These are phyloP conservation scores for Tolypocladium capitatum DNA, from an alignment of 2,329 filamentous ascomycete species.

Conservation along the genomic window DNA sequence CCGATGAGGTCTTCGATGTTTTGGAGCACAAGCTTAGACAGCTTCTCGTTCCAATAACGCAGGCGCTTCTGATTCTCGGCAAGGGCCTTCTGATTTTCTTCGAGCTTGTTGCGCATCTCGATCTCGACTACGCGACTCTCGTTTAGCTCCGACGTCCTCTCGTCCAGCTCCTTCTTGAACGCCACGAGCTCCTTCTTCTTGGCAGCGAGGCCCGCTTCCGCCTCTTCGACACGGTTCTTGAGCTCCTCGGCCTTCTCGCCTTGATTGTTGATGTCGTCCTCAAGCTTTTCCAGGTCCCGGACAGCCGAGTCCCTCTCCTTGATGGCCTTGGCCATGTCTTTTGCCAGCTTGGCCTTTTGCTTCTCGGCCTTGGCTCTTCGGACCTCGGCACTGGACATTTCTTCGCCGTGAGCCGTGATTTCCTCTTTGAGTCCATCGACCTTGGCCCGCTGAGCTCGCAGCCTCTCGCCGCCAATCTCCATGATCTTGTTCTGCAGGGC, in stretches of 20 bases:
- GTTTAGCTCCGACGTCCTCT: constrained; percentile 75
- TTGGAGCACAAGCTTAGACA: constrained; percentile 70
- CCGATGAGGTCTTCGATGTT: constrained; percentile 58
- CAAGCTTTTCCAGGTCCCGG: constrained; percentile 62
- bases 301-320: constrained; percentile 64
- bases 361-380: constrained; percentile 89
- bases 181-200: constrained; percentile 71
- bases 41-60: constrained; percentile 80
- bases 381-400: constrained; percentile 75
- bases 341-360: constrained; percentile 74
- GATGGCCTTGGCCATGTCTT: constrained; percentile 63
- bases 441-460: constrained; percentile 79
- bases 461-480: constrained; percentile 89
- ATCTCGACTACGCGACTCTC: constrained; percentile 82
- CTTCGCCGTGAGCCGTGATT: constrained; percentile 66
- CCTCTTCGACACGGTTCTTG: constrained; percentile 62
- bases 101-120: constrained; percentile 96
- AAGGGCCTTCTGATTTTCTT: constrained; percentile 86
- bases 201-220: constrained; percentile 60
- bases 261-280: constrained; percentile 67
- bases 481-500: constrained; percentile 92
- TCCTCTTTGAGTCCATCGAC: constrained; percentile 83
- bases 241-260: constrained; percentile 61
- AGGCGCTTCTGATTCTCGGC: constrained; percentile 74
- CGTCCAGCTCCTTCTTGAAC: constrained; percentile 76